Evolutionary conservation across 1,139 yeast species (phyloP), one percentile per base, ranked within the genome.

Genomic region (Lodderomyces parapsilosis): DNA sequence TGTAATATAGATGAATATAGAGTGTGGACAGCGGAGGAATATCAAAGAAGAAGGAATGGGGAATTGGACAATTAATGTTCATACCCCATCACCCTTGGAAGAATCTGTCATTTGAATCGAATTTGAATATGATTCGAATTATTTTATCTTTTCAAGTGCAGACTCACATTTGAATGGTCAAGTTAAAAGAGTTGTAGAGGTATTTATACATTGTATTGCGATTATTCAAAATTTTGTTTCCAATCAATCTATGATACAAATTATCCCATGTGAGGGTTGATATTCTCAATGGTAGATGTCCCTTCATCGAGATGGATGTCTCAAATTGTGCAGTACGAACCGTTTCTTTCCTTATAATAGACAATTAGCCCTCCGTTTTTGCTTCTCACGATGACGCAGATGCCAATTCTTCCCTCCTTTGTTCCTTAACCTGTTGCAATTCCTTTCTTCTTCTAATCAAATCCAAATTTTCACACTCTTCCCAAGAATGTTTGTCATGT

Each of bases 381-480:
- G 8, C 18, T 7, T 11, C 19, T 30, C 27, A 23, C 27, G 33
- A 36, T 20, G 27, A 36, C 3, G 40, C 40, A 25, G 37, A 24
- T n/a, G 42, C 37, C 45, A 56, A 54, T 44, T 59, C 59, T n/a
- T 52, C 54, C 46, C 55, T 60, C 49, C 54, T 54, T 51, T 68
- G 61, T 43, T 66, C 76, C 63, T 80, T 82, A 53, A 74, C 68
- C 45, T 74, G 76, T 56, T 80, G 78, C 63, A 86, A 73, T 65
- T 85, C 91, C 62, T 81, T 75, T 50, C 85, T 87, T 67, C 96
- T 80, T 71, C 94, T 81, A 61, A 82, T 78, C 71, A 84, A 87
- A 62, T 87, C 96, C 65, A 83, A 68, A 65, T 85, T 86, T 65
- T 87, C 87, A 65, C 96, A 87, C 59, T 86, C 87, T 66, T 87